These are phyloP conservation scores for Leucocoprinus sp. DNA, from an alignment of 768 basidiomycete species.

Conservation along the genomic window DNA sequence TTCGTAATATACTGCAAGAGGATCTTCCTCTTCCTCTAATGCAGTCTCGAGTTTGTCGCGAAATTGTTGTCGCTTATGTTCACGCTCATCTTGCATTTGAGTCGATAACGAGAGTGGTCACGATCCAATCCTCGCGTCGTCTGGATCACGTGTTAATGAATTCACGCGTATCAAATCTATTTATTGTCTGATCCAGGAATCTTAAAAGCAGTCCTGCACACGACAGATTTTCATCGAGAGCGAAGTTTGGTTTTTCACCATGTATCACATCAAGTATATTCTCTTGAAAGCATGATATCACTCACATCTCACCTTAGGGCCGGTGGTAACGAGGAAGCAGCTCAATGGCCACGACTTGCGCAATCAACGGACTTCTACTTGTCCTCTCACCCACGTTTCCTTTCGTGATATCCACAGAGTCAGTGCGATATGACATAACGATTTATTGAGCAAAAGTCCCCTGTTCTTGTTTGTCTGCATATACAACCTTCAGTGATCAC, in stretches of 20 bases:
- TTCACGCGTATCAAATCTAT: too few species aligned
- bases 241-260: neutral
- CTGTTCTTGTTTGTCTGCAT: constrained; percentile 6
- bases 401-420: constrained; percentile 2
- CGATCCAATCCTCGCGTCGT: constrained; percentile 4
- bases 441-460: constrained; percentile 5
- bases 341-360: constrained; percentile 3
- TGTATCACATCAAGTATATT: neutral
- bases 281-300: too few species aligned
- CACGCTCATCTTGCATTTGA: constrained; percentile 13
- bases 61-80: constrained; percentile 29
- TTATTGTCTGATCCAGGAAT: too few species aligned
- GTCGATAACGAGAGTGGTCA: too few species aligned
- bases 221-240: neutral
- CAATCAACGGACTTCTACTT: neutral
- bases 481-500: too few species aligned
- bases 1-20: constrained; percentile 74
- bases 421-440: constrained; percentile 6
- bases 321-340: neutral
- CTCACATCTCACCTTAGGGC: too few species aligned
- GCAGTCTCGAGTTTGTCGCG: constrained; percentile 39
- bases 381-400: constrained; percentile 1
- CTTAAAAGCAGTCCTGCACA: too few species aligned
- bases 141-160: constrained; percentile 3
- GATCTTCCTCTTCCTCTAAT: constrained; percentile 72